Evolutionary conservation across 176 grass and related monocot species (phyloP).

Genomic region (Avena sativa): DNA sequence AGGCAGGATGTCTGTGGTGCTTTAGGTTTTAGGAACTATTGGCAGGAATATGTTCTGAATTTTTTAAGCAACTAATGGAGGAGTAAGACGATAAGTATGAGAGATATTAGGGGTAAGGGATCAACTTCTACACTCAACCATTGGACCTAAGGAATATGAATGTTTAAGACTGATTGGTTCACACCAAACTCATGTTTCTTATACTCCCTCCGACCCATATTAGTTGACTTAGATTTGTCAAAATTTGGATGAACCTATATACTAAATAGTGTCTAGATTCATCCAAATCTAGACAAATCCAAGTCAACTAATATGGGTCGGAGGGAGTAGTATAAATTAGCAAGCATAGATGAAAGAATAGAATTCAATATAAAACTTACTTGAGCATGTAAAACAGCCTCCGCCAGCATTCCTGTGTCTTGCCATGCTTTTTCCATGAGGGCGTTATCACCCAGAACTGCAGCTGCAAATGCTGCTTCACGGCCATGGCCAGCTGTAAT

Average conservation of each 20-base stretch:
- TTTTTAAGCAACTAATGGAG: constrained; percentile 12
- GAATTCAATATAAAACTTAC: constrained; percentile 59
- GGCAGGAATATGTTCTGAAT: not conserved
- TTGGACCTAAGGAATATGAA: not conserved
- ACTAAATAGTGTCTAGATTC: no score
- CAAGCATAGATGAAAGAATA: constrained; percentile 28
- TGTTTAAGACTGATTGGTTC: not conserved
- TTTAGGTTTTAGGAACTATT: constrained; percentile 12
- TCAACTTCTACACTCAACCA: not conserved
- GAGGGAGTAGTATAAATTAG: constrained; percentile 14
- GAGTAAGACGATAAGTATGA: not conserved
- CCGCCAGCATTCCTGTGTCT: constrained; percentile 94
- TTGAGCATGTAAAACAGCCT: constrained; percentile 96
- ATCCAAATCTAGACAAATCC: no score
- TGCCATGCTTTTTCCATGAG: constrained; percentile 99
- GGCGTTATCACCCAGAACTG: constrained; percentile 91
- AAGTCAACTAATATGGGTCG: no score
- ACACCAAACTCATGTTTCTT: not conserved
- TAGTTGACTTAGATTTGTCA: no score
- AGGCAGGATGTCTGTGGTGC: constrained; percentile 8
- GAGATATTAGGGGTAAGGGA: not conserved
- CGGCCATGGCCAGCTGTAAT: constrained; percentile 88
- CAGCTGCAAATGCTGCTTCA: constrained; percentile 96
- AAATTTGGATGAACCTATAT: no score
- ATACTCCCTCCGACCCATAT: not conserved